Conservation (phyloP, 1,139 yeast genomes). For the Nakaseomyces nivariensis region DNA sequence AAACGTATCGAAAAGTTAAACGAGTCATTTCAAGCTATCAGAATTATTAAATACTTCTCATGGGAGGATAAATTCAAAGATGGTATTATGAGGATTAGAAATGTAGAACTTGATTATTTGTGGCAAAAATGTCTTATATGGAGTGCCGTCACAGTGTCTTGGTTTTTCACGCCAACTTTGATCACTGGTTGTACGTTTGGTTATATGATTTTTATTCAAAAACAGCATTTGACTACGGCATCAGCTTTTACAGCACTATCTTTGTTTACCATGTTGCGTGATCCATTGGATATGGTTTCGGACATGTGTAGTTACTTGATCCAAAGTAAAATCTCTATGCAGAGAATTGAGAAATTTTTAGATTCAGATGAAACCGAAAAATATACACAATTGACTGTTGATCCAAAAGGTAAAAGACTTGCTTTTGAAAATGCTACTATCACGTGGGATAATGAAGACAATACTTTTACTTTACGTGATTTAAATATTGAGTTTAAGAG, state of each 20-base stretch:
- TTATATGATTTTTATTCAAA: slow-evolving; percentile 8
- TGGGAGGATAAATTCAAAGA: slow-evolving; percentile 5
- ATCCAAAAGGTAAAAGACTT: slow-evolving; percentile 16
- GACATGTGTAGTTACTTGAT: slow-evolving; percentile 33
- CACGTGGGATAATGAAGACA: slow-evolving; percentile 32
- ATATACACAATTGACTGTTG: slow-evolving; percentile 3
- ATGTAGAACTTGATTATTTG: slow-evolving; percentile 2
- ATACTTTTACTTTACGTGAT: slow-evolving; percentile 56
- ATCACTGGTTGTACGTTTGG: slow-evolving; percentile 5
- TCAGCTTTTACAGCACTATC: slow-evolving; percentile 6
- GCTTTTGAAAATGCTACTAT: slow-evolving; percentile 5
- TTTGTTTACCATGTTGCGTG: slow-evolving; percentile 4
- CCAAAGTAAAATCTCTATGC: slow-evolving; percentile 15
- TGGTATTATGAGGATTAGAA: slow-evolving; percentile 1
- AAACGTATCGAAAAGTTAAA: slow-evolving; percentile 4
- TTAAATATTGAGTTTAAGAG: slow-evolving; percentile 50
- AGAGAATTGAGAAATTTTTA: slow-evolving; percentile 41
- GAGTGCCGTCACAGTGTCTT: slow-evolving; percentile 2
- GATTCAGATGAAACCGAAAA: slow-evolving; percentile 37
- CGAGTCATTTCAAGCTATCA: slow-evolving; percentile 6
- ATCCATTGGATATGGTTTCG: slow-evolving; percentile 5
- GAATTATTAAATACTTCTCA: slow-evolving; percentile 5
- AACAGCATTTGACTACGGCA: slow-evolving; percentile 5
- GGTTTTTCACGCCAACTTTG: slow-evolving; percentile 6
- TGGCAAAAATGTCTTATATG: slow-evolving; percentile 2